Conservation (phyloP, 352 stramenopile species). For the Pythium aristosporum region DNA sequence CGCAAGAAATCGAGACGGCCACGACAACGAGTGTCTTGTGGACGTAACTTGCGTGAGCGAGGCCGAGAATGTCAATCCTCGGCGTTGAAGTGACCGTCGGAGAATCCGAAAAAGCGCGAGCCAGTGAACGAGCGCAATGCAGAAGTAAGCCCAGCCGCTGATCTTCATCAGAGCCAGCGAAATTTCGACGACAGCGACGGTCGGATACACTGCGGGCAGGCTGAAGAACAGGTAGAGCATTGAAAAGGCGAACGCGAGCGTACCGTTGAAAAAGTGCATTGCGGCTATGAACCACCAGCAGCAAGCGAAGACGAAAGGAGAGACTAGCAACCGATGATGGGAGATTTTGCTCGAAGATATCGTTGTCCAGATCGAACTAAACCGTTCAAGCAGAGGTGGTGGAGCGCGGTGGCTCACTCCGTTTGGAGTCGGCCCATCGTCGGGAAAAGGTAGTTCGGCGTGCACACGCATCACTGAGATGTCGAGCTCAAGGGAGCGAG, state of each 20-base stretch:
- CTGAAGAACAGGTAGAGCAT: slow-evolving; percentile 23
- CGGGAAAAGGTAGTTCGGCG: background rate
- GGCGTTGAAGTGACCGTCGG: background rate
- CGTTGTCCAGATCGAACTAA: slow-evolving; percentile 3
- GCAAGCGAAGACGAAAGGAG: slow-evolving; percentile 5
- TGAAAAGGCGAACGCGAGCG: slow-evolving; percentile 8
- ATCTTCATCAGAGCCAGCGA: background rate
- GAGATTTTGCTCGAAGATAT: background rate
- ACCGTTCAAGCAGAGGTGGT: background rate
- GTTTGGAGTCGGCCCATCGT: background rate
- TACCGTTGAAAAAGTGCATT: slow-evolving; percentile 21
- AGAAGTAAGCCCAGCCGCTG: slow-evolving; percentile 16
- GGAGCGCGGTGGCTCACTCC: background rate
- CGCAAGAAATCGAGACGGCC: background rate
- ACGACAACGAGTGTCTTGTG: background rate
- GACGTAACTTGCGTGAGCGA: background rate
- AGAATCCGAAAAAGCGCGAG: slow-evolving; percentile 7
- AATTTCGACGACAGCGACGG: slow-evolving; percentile 1
- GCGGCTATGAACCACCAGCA: slow-evolving; percentile 21
- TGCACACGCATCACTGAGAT: background rate
- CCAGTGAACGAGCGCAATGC: slow-evolving; percentile 2
- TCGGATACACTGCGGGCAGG: slow-evolving; percentile 15
- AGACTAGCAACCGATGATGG: slow-evolving; percentile 16
- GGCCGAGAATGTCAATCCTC: slow-evolving; percentile 2
- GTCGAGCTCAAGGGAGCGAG: too few species aligned